phyloP scores from a whole-genome alignment of 2,329 filamentous ascomycete species.

The Trichophyton benhamiae region DNA sequence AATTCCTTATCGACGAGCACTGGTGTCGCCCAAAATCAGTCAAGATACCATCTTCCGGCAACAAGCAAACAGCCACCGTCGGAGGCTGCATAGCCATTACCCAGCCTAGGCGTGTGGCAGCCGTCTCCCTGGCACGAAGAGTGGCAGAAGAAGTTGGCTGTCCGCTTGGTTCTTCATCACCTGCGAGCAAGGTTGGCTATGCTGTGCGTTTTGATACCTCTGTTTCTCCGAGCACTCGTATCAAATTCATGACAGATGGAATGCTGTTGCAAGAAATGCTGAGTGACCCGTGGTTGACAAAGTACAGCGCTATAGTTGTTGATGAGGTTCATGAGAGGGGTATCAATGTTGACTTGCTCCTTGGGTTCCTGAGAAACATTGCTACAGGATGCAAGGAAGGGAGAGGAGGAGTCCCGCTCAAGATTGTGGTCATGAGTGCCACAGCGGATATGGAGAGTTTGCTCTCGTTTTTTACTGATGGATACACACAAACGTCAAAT shows the following conservation, averaged over 20 bases:
- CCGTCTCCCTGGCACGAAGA: constrained; percentile 76
- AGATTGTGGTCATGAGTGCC: constrained; percentile 92
- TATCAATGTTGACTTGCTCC: constrained; percentile 80
- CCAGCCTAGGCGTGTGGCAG: constrained; percentile 84
- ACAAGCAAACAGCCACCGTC: constrained; percentile 32
- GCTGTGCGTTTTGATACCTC: constrained; percentile 89
- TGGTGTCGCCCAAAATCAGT: constrained; percentile 60
- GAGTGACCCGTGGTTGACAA: constrained; percentile 64
- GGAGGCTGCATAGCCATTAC: constrained; percentile 85
- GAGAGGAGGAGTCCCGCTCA: constrained; percentile 61
- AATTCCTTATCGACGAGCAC: constrained; percentile 65
- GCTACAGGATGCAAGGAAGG: constrained; percentile 47
- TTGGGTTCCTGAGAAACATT: constrained; percentile 77
- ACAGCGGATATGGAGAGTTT: constrained; percentile 80
- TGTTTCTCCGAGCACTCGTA: constrained; percentile 63
- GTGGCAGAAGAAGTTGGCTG: constrained; percentile 74
- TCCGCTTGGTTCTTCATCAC: constrained; percentile 46
- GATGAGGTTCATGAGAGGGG: constrained; percentile 97
- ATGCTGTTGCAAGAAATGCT: constrained; percentile 92
- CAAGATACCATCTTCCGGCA: constrained; percentile 26
- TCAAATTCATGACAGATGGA: constrained; percentile 93
- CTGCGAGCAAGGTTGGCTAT: constrained; percentile 65
- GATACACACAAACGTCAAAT: constrained; percentile 10
- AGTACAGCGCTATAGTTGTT: constrained; percentile 82
- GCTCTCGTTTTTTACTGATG: constrained; percentile 55